Conservation (phyloP, 2,329 filamentous ascomycete genomes). For the Amesomyces nigricolor region DNA sequence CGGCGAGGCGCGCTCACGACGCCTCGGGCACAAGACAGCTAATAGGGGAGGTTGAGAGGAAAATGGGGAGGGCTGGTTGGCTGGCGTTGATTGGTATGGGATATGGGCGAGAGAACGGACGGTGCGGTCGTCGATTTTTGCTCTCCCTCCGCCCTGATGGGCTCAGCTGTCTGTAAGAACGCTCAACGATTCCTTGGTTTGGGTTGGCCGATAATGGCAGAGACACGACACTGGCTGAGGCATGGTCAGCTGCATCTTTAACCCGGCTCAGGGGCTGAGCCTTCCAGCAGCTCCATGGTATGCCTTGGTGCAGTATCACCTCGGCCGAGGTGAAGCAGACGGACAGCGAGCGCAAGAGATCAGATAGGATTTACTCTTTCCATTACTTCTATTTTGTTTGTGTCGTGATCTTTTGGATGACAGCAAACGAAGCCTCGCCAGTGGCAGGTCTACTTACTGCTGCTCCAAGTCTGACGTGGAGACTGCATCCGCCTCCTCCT, state of each 20-base stretch:
- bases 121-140: not conserved
- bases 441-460: no score
- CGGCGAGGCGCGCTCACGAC: not conserved
- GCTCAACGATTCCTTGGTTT: slow-evolving; percentile 2
- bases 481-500: no score
- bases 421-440: no score
- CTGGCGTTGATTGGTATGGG: slow-evolving; percentile 8
- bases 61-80: not conserved
- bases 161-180: slow-evolving; percentile 21
- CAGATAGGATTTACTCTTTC: no score
- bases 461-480: no score
- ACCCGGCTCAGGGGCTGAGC: not conserved
- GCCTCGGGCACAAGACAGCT: not conserved
- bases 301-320: not conserved
- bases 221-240: not conserved
- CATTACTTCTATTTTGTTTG: no score
- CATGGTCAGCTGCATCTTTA: not conserved
- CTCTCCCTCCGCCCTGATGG: not conserved
- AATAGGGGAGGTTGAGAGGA: not conserved
- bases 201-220: not conserved
- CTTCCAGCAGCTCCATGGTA: not conserved
- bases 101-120: not conserved
- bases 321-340: not conserved
- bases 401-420: not conserved
- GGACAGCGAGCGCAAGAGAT: no score